These are phyloP conservation scores for Rhodofomes roseus DNA, from an alignment of 1,284 basidiomycete species.

Conservation along the genomic window DNA sequence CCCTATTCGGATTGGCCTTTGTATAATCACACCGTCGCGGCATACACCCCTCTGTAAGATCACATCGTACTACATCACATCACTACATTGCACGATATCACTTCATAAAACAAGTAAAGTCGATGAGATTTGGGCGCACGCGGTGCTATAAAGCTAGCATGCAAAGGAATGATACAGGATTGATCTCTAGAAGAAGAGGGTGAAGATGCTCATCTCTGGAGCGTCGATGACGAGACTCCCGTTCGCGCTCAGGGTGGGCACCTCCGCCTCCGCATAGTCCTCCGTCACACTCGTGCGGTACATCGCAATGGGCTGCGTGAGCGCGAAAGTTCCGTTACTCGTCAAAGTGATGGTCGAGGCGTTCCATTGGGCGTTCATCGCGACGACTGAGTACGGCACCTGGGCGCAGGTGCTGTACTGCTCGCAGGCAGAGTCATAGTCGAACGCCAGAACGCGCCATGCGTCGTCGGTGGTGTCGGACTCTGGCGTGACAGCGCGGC, in stretches of 20 bases:
- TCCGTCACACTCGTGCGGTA: not conserved
- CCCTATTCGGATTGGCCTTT: not conserved
- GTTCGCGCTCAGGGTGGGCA: not conserved
- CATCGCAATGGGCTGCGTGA: not conserved
- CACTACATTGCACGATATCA: too few species aligned
- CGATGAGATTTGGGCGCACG: not conserved
- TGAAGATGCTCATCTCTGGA: not conserved
- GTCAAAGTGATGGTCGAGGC: not conserved
- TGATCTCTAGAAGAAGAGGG: not conserved
- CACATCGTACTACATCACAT: too few species aligned
- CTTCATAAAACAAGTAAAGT: not conserved
- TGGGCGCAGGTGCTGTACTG: not conserved
- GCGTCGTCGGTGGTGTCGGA: not conserved
- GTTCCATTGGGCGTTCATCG: not conserved
- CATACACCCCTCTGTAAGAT: not conserved
- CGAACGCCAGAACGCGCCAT: slow-evolving; percentile 1
- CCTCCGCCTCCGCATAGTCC: not conserved
- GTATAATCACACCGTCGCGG: not conserved
- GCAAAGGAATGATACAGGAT: not conserved
- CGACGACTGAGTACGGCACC: not conserved
- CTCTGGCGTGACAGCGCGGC: not conserved
- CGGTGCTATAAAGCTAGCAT: not conserved
- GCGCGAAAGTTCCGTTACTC: not conserved
- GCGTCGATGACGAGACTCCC: not conserved
- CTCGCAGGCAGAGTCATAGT: not conserved